Evolutionary conservation across 140 eudicot species (phyloP).

Genomic region (Senecio squalidus): DNA sequence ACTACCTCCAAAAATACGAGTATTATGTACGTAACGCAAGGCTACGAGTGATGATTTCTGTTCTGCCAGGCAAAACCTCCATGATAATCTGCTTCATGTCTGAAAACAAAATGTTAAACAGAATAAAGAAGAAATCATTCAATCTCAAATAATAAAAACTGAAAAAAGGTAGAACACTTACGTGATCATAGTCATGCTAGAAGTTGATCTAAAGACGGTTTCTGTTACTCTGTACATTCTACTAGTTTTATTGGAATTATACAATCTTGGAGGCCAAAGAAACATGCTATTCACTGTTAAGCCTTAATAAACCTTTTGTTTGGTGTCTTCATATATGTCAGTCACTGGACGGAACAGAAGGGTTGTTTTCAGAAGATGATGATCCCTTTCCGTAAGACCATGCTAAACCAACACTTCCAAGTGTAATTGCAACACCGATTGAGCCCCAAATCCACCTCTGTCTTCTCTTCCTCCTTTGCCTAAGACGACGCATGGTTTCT

Average conservation of each 20-base stretch:
- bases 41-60: not conserved
- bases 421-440: slow-evolving; percentile 55
- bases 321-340: slow-evolving; percentile 15
- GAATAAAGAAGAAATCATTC: not conserved
- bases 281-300: slow-evolving; percentile 22
- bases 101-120: not conserved
- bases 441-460: slow-evolving; percentile 85
- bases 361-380: slow-evolving; percentile 34
- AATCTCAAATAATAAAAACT: not conserved
- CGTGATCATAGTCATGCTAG: not conserved
- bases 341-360: slow-evolving; percentile 17
- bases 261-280: slow-evolving; percentile 15
- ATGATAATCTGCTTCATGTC: slow-evolving; percentile 11
- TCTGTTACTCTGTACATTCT: not conserved
- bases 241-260: slow-evolving; percentile 14
- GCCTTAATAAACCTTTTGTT: slow-evolving; percentile 3
- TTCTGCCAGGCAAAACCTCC: slow-evolving; percentile 21
- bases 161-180: not conserved
- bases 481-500: slow-evolving; percentile 71
- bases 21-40: slow-evolving; percentile 18
- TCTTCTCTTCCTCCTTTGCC: slow-evolving; percentile 73
- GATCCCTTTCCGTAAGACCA: slow-evolving; percentile 77
- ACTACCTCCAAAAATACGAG: slow-evolving; percentile 16
- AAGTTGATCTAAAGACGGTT: slow-evolving; percentile 8
- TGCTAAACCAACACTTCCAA: slow-evolving; percentile 62